Evolutionary conservation across 1,284 basidiomycete genomes (phyloP).

Genomic region (Rhodotorula sp.): DNA sequence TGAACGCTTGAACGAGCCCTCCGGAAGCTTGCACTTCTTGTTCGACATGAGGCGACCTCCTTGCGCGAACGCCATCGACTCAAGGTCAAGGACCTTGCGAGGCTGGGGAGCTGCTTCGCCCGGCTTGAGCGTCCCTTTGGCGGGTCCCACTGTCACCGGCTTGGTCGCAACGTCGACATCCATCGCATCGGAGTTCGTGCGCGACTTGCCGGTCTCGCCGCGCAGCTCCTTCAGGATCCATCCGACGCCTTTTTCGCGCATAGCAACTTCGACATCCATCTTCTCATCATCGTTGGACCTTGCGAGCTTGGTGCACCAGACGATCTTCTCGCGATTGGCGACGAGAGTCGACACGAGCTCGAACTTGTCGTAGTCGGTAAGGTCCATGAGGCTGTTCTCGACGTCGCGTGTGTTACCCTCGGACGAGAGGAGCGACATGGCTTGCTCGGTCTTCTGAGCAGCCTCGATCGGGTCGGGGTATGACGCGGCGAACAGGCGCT

Average conservation of each 20-base stretch:
- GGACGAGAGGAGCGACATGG: constrained; percentile 78
- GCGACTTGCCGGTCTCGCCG: constrained; percentile 62
- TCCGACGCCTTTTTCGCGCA: constrained; percentile 94
- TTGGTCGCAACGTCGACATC: constrained; percentile 62
- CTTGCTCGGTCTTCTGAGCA: constrained; percentile 81
- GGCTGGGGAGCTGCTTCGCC: constrained; percentile 79
- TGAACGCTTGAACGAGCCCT: constrained; percentile 94
- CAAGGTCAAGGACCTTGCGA: constrained; percentile 81
- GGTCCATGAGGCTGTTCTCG: constrained; percentile 95
- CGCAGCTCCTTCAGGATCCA: constrained; percentile 87
- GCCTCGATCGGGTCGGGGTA: constrained; percentile 94
- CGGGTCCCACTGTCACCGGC: constrained; percentile 59
- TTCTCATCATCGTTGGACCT: constrained; percentile 85
- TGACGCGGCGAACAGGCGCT: constrained; percentile 83
- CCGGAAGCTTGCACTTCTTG: constrained; percentile 95
- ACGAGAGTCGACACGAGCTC: constrained; percentile 86
- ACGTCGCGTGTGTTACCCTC: constrained; percentile 88
- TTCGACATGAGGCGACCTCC: constrained; percentile 97
- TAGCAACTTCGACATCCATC: constrained; percentile 92
- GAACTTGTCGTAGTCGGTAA: constrained; percentile 91
- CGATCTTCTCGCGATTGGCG: constrained; percentile 92
- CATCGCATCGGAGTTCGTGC: constrained; percentile 60
- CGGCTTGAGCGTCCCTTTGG: constrained; percentile 82
- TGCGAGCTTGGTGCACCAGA: constrained; percentile 97
- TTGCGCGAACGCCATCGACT: constrained; percentile 91